Conservation (phyloP, 1,139 yeast genomes). For the Geotrichum candidum region DNA sequence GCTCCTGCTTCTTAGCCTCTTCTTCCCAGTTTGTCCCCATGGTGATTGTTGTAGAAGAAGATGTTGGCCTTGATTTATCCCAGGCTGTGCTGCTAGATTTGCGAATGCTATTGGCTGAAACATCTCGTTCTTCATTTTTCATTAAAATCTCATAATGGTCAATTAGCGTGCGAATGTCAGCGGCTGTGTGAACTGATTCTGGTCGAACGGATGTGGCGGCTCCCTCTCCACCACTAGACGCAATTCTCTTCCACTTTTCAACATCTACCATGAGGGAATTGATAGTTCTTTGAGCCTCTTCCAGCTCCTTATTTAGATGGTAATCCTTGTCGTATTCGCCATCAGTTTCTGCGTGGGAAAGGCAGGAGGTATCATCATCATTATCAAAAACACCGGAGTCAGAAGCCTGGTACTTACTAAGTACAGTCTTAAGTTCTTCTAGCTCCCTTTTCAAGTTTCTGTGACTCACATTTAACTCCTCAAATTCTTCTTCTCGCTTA, state of each 20-base stretch:
- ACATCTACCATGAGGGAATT: background rate
- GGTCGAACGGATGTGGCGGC: background rate
- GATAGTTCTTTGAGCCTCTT: background rate
- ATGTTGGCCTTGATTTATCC: background rate
- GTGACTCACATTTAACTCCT: background rate
- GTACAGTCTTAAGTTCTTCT: background rate
- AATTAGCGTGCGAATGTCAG: slow-evolving; percentile 12
- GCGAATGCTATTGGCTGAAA: background rate
- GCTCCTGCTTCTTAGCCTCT: slow-evolving; percentile 5
- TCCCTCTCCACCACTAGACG: background rate
- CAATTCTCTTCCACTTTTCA: background rate
- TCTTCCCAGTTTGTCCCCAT: slow-evolving; percentile 15
- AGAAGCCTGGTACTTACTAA: background rate
- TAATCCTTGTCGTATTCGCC: background rate
- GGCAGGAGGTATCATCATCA: background rate
- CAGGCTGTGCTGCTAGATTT: background rate
- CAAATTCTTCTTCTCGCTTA: background rate
- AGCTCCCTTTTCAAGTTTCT: slow-evolving; percentile 5
- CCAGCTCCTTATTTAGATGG: background rate
- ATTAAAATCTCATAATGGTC: slow-evolving; percentile 16
- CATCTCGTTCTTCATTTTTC: background rate
- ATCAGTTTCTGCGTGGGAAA: background rate
- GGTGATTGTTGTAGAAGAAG: background rate
- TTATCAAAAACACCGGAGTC: background rate
- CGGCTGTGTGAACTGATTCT: background rate